Evolutionary conservation across 2,329 filamentous ascomycete genomes (phyloP).

Genomic region (Cordyceps tenuipes): DNA sequence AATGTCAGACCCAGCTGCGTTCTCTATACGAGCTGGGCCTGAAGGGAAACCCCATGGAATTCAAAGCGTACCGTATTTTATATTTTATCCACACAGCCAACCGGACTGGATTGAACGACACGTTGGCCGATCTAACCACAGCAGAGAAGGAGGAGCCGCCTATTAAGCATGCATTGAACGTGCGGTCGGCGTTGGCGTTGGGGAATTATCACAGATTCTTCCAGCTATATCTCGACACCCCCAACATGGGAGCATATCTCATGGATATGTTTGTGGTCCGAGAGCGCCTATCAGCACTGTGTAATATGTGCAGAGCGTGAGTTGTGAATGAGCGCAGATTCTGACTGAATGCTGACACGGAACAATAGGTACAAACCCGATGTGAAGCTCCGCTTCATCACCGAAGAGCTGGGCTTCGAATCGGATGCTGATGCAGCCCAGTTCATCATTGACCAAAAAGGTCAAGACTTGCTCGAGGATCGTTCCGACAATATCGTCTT

Average conservation of each 20-base stretch:
- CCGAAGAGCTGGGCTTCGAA: constrained; percentile 92
- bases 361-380: constrained; percentile 76
- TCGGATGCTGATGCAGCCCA: constrained; percentile 83
- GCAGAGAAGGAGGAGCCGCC: constrained; percentile 82
- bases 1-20: constrained; percentile 97
- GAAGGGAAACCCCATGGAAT: constrained; percentile 86
- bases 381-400: constrained; percentile 82
- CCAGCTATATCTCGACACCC: constrained; percentile 86
- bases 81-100: constrained; percentile 99
- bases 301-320: constrained; percentile 91
- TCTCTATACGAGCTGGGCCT: constrained; percentile 81
- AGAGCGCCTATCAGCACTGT: constrained; percentile 82
- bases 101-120: constrained; percentile 94
- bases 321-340: constrained; percentile 24
- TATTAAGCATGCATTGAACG: constrained; percentile 84
- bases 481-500: constrained; percentile 66
- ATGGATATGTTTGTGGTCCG: constrained; percentile 99
- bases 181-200: constrained; percentile 83
- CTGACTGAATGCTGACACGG: constrained; percentile 16
- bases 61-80: constrained; percentile 98
- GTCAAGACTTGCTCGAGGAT: constrained; percentile 68
- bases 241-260: constrained; percentile 94
- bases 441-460: constrained; percentile 77
- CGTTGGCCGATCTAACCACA: constrained; percentile 95
- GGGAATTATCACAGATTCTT: constrained; percentile 99